phyloP scores from a whole-genome alignment of 129 eudicot species.

The Artemisia tridentata region DNA sequence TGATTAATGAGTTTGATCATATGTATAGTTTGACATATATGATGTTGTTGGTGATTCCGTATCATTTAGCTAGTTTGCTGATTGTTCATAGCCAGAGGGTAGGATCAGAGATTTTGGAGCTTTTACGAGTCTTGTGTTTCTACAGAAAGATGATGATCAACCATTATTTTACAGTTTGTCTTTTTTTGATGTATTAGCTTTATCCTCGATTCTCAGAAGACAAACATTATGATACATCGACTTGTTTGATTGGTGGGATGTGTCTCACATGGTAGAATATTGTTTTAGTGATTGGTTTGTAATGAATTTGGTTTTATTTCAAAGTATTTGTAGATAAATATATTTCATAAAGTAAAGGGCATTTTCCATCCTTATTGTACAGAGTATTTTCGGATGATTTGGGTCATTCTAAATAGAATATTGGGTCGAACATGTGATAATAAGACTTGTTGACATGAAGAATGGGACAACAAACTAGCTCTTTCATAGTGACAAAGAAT shows the following conservation, averaged over 20 bases:
- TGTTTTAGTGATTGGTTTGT: constrained; percentile 8
- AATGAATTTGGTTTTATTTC: background rate
- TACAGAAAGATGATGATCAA: background rate
- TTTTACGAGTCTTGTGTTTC: background rate
- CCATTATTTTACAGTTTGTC: constrained; percentile 1
- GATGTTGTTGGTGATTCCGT: background rate
- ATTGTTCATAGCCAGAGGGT: background rate
- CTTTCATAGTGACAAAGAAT: too few species aligned
- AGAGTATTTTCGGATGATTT: too few species aligned
- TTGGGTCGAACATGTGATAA: too few species aligned
- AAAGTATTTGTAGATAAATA: background rate
- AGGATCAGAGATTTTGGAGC: background rate
- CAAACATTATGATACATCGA: background rate
- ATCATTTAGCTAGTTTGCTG: constrained; percentile 4
- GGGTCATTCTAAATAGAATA: too few species aligned
- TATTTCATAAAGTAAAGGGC: background rate
- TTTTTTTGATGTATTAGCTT: background rate
- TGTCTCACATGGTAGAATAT: background rate
- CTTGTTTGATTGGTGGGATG: background rate
- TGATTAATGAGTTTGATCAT: background rate
- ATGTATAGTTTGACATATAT: background rate
- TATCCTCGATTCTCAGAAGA: background rate
- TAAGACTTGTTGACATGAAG: too few species aligned
- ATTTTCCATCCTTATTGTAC: too few species aligned
- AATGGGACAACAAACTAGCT: too few species aligned